phyloP scores from a whole-genome alignment of 2,329 filamentous ascomycete genomes.

The Seiridium unicorne region DNA sequence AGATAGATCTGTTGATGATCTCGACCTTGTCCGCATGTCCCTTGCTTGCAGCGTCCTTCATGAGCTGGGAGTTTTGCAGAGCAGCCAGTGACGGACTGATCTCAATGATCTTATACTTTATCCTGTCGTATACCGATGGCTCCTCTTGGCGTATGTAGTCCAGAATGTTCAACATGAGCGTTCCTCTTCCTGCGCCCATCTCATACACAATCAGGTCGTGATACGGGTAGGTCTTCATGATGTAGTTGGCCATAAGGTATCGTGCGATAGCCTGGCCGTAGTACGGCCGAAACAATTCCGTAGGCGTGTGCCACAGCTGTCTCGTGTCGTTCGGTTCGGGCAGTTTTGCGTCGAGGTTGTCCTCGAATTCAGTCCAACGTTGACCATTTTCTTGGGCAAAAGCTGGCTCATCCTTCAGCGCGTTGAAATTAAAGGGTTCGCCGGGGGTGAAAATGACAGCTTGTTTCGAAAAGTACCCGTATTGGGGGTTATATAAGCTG shows the following conservation, averaged over 20 bases:
- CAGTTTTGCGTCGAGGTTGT: slow-evolving; percentile 72
- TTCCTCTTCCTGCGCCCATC: slow-evolving; percentile 96
- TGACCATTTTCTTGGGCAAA: slow-evolving; percentile 76
- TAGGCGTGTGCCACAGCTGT: slow-evolving; percentile 97
- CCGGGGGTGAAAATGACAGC: slow-evolving; percentile 94
- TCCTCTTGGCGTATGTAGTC: slow-evolving; percentile 92
- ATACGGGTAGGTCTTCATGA: slow-evolving; percentile 89
- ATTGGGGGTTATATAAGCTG: slow-evolving; percentile 89
- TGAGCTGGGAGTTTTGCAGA: slow-evolving; percentile 71
- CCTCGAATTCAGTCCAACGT: slow-evolving; percentile 88
- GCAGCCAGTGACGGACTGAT: slow-evolving; percentile 81
- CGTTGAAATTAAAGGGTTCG: slow-evolving; percentile 84
- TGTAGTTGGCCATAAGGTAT: slow-evolving; percentile 94
- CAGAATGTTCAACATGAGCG: slow-evolving; percentile 95
- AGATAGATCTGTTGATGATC: slow-evolving; percentile 92
- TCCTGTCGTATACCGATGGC: slow-evolving; percentile 89
- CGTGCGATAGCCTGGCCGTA: slow-evolving; percentile 98
- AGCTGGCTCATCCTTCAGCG: slow-evolving; percentile 77
- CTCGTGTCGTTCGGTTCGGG: slow-evolving; percentile 68
- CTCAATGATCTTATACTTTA: slow-evolving; percentile 93
- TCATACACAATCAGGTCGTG: slow-evolving; percentile 98
- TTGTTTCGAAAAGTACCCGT: slow-evolving; percentile 95
- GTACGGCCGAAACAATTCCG: slow-evolving; percentile 92
- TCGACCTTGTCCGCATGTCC: slow-evolving; percentile 85
- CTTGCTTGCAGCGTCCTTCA: slow-evolving; percentile 62